Evolutionary conservation across 2,329 filamentous ascomycete genomes (phyloP), one percentile per base, ranked within the genome.

Genomic region (Fusarium sp.): DNA sequence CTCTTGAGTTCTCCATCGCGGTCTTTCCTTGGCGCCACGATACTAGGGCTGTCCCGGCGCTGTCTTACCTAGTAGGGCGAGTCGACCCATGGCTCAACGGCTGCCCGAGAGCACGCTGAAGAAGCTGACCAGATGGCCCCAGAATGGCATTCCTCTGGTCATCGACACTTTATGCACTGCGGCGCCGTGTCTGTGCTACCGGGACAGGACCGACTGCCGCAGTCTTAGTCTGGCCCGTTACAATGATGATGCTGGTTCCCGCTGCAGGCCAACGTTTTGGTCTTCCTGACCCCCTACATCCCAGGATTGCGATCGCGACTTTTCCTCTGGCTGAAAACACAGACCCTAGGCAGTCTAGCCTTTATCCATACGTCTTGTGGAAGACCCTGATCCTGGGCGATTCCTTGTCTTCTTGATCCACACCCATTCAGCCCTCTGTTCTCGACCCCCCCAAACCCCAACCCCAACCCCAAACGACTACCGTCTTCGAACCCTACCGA

Each of bases 401-500:
- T 65, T 36, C 40, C 58, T 62, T 63, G 69, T 67, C 68, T 73
- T 57, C 60, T 79, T 71, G 71, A 66, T 67, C 61, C 73, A 79
- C 77, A 67, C 77, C 75, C 70, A 68, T 74, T 78, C 77, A 78
- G 75, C 75, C 77, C 70, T 78, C 74, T 61, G 66, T 68, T 71
- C 65, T 73, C 63, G 67, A 71, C 65, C 74, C 73, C 68, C 72
- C 64, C 59, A 40, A 63, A 58, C 66, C 76, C 76, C 70, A 77
- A 76, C 71, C 72, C 63, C 61, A 76, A 71, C 74, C 73, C 77
- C 75, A 78, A 79, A 79, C 77, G 74, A 78, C 77, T 77, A 78
- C 75, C 70, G 75, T 79, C 75, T 77, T 79, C 74, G 70, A 75
- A 78, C 75, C 75, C 69, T 77, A 78, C 75, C 72, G 65, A 59